Evolutionary conservation across 208 protist genomes (phyloP), one percentile per base, ranked within the genome.

Genomic region (Leishmania aethiopica): DNA sequence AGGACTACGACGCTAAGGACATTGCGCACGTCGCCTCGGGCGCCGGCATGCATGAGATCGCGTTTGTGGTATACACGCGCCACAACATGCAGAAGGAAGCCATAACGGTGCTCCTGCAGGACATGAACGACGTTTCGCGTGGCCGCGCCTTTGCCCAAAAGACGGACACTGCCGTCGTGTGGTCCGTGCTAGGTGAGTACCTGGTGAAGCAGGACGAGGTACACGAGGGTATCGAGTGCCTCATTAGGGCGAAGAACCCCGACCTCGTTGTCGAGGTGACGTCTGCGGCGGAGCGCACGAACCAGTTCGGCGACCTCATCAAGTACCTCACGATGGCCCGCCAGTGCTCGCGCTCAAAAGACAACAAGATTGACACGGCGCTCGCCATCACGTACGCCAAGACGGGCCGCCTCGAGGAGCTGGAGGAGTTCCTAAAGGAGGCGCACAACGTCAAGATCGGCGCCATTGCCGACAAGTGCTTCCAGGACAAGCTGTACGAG

Each of bases 1-100:
- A 99, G 84, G 99, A 99, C 89, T 99, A 99, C 93, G 99, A 99
- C 87, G 98, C 96, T 10, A 93, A 94, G 70, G 98, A 99, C 85
- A 99, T 99, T 79, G 99, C 99, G 53, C 96, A 93, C 72, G 98
- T 99, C 81, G 98, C 98, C 32, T 97, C 99, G 35, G 92, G 88
- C 11, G 91, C 87, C 15, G 91, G 92, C 72, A 92, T 99, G 80
- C 99, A 97, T 90, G 99, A 99, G 84, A 99, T 99, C 62, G 99
- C 99, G 3, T 99, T 99, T 80, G 92, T 93, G 17, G 99, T 99
- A 51, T 99, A 99, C 95, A 99, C 99, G 84, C 99, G 99, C 86
- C 98, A 99, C 90, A 93, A 98, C 40, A 95, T 99, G 90, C 94
- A 99, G 77, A 95, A 96, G 69, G 95, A 99, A 83, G 99, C 99